Evolutionary conservation across 1,284 basidiomycete genomes (phyloP).

Genomic region (Afroboletus lepidellus): DNA sequence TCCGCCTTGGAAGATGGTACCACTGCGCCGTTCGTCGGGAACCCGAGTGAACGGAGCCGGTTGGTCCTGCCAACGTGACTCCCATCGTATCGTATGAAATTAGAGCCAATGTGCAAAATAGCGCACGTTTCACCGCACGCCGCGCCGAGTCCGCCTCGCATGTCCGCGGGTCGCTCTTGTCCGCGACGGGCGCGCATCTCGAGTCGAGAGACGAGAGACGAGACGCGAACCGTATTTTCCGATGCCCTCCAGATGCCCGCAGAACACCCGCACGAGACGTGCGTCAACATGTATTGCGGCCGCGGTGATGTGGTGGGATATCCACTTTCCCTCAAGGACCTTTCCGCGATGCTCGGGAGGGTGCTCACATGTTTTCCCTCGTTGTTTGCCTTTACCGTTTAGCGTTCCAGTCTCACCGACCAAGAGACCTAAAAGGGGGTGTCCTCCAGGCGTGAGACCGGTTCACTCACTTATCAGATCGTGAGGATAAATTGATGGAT

Average conservation of each 20-base stretch:
- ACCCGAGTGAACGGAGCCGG: not conserved
- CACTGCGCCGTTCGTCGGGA: not conserved
- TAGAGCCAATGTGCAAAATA: not conserved
- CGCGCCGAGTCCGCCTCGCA: slow-evolving; percentile 1
- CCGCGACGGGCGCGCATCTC: not conserved
- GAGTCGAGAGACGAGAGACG: not conserved
- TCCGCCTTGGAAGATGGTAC: not conserved
- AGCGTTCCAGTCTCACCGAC: not conserved
- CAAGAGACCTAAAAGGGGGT: not conserved
- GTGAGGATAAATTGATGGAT: not conserved
- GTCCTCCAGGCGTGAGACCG: slow-evolving; percentile 1
- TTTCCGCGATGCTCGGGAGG: slow-evolving; percentile 2
- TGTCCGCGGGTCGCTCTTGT: not conserved
- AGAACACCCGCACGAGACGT: not conserved
- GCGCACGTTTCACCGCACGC: not conserved
- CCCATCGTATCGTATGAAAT: not conserved
- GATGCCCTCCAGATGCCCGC: not conserved
- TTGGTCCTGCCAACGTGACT: not conserved
- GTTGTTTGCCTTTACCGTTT: not conserved
- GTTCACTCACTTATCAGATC: not conserved
- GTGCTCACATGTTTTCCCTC: not conserved
- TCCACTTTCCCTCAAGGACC: not conserved
- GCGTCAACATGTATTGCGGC: not conserved
- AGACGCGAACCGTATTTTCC: not conserved
- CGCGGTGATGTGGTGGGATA: not conserved